Evolutionary conservation across 2,329 filamentous ascomycete species (phyloP), one percentile per base, ranked within the genome.

Genomic region (Tympanopsis confertula): DNA sequence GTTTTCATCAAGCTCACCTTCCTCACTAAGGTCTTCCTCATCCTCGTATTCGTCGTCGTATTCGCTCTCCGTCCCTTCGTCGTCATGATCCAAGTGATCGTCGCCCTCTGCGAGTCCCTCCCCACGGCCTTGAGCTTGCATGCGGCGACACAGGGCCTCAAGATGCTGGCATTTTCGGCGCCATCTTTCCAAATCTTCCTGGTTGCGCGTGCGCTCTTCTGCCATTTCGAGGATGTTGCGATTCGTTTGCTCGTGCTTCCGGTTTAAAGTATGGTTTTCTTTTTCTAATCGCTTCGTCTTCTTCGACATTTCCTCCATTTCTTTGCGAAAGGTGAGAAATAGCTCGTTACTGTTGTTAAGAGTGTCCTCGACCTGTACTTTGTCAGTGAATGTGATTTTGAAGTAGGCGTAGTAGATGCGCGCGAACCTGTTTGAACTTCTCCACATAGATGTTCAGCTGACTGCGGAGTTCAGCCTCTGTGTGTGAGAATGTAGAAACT

Each of bases 221-320:
- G 89, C 91, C 89, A 96, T 94, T 53, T 91, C 85, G 41, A 95
- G 76, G 53, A 98, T 95, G 58, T 94, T 96, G 47, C 85, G 81
- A 52, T 91, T 91, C 19, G 88, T 93, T 35, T 86, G 78, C 50
- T 95, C 88, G 57, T 95, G 89, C 59, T 95, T 94, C 39, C 89
- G 78, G 47, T 86, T 94, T 37, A 94, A 72, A 14, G 76, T 82
- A 49, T 91, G 82, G 51, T 98, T 96, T 54, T 98, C 91, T 62
- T 94, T 94, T 58, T 98, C 91, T 38, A 98, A 68, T 19, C 87
- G 81, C 61, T 95, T 95, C 4, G 89, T 94, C 66, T 96, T 96
- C 66, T 95, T 95, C 1, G 88, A 94, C 88, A 96, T 96, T 54
- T 96, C 91, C 62, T 96, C 91, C 88, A 96, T 96, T 62, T 96